Base-by-base conservation (phyloP, 2,329 filamentous ascomycete genomes). In the Monilinia aucupariae region DNA sequence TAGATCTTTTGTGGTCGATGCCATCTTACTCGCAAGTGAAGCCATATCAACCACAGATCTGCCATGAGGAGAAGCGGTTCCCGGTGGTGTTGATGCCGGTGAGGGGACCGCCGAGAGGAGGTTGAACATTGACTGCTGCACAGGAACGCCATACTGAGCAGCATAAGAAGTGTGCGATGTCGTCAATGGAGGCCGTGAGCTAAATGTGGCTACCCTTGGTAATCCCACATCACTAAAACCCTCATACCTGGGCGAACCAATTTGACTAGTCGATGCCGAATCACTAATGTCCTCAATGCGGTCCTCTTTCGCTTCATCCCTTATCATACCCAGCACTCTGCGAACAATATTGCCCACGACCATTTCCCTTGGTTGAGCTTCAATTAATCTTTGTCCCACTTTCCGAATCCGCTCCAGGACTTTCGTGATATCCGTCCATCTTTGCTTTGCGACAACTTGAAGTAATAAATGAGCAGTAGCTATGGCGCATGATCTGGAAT, bases 281-380 rank as follows among this genome's bases (percentile, higher is more conserved):
- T 74, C 72, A 56, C 70, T 72, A 22, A 64, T 65, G 69, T 71
- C 83, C 55, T 78, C 86, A 65, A 90, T 90, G 64, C 87, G 80
- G 69, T 91, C 88, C 71, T 96, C 91, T 70, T 90, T 88, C 47
- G 90, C 89, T 72, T 97, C 92, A 72, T 97, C 92, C 59, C 94
- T 86, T 68, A 99, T 94, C 67, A 99, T 82, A 50, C 92, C 90
- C 45, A 99, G 80, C 2, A 97, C 90, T 66, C 94, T 87, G 65
- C 92, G 86, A 53, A 97, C 91, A 69, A 99, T 92, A 73, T 99
- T 99, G 59, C 92, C 93, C 51, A 97, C 91, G 6, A 92, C 91
- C 70, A 96, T 87, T 78, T 97, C 94, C 65, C 89, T 85, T 20
- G 93, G 93, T 71, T 96, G 91, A 9, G 94, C 92, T 62, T 88